Percentiles rank a stretch among this genome's conserved stretches.
Evolutionary conservation across 305 asterid genomes (phyloP).

Genomic region (Fraxinus angustifolia): DNA sequence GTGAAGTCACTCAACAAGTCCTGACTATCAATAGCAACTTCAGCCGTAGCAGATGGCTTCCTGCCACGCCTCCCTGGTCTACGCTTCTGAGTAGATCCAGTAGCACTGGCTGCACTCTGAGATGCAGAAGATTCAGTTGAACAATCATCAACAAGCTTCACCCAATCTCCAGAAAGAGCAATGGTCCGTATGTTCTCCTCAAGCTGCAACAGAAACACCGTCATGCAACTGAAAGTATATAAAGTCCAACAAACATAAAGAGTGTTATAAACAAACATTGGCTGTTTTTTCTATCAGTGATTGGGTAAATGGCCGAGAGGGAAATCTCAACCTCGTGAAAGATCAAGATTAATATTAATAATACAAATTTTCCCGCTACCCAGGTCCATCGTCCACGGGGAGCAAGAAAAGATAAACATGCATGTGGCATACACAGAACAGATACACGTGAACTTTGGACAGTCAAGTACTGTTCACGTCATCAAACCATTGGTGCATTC

Average conservation of each 20-base stretch:
- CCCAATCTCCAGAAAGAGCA: constrained; percentile 86
- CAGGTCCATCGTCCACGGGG: neutral
- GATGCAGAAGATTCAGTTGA: constrained; percentile 47
- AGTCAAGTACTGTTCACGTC: constrained; percentile 11
- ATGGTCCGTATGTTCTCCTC: constrained; percentile 76
- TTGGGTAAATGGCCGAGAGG: neutral
- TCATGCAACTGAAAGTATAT: constrained; percentile 26
- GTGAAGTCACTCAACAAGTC: constrained; percentile 48
- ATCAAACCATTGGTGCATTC: constrained; percentile 12
- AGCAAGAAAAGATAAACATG: constrained; percentile 22
- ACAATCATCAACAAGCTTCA: constrained; percentile 57
- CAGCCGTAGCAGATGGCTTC: constrained; percentile 47
- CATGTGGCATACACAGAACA: neutral
- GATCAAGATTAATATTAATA: neutral
- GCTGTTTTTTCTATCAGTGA: neutral
- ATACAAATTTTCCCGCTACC: neutral
- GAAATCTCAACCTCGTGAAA: neutral
- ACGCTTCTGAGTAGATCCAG: constrained; percentile 73
- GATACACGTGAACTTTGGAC: constrained; percentile 3
- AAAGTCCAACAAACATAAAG: constrained; percentile 17
- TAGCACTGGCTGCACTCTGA: constrained; percentile 48
- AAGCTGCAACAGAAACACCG: constrained; percentile 47
- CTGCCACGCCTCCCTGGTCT: constrained; percentile 87
- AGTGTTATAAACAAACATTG: neutral
- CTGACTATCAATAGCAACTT: constrained; percentile 40